Evolutionary conservation across 305 asterid genomes (phyloP), one percentile per base, ranked within the genome.

Genomic region (Fraxinus baroniana): DNA sequence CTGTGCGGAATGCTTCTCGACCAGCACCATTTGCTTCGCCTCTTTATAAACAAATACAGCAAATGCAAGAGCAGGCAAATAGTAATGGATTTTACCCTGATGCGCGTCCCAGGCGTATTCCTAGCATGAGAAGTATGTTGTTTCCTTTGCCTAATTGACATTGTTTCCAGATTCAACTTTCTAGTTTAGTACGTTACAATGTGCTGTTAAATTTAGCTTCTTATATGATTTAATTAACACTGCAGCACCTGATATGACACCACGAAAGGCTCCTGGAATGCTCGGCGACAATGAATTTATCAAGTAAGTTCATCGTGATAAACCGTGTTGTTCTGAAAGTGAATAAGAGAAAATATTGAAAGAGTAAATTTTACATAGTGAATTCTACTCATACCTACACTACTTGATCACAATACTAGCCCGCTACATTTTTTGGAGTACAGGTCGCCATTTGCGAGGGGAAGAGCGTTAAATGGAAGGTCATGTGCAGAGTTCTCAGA

Each of bases 21-120:
- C 57, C 81, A 9, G 95, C 97, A 5, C 97, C 99, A 5, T 92
- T 90, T 52, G 20, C 89, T 13, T 95, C 99, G 26, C 97, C 99
- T 13, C 93, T 95, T 28, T 55, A 80, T 77, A 74, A 85, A 0
- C 92, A 90, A 77, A 84, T 96, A 62, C 88, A 85, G 1, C 84
- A 83, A 73, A 32, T 88, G 88, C 88, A 87, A 66, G 90, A 85
- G 68, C 92, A 85, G 55, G 76, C 74, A 15, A 80, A 81, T 28
- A 36, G 5, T 13, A 30, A 10, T 32, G 78, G 55, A 15, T 22
- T 10, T 55, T 78, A 93, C 20, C 89, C 89, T 17, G 86, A 78
- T 33, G 77, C 87, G 18, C 92, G 86, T 12, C 88, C 88, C 41
- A 86, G 55, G 71, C 88, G 78, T 33, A 35, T 81, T 20, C 86